Evolutionary conservation across 2,329 filamentous ascomycete genomes (phyloP), one percentile per base, ranked within the genome.

Genomic region (Alternaria triticina): DNA sequence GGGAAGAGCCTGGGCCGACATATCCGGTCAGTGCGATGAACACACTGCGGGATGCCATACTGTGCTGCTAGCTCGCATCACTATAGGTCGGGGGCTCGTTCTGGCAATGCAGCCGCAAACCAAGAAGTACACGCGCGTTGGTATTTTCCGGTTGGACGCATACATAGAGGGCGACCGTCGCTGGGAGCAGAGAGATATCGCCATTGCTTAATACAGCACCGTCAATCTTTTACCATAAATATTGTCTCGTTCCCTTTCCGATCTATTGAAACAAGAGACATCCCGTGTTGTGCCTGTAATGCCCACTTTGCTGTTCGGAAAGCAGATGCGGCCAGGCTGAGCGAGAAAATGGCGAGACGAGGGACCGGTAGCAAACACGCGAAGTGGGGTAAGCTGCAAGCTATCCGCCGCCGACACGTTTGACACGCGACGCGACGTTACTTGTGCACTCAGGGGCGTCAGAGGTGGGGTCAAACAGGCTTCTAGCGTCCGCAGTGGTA

Each of bases 351-450:
- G 28, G n/a, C 49, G 20, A 25, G 33, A 22, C 13, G 17, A 33
- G 3, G 6, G 23, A 33, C 27, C 17, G 23, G 30, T 12, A 15
- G 40, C 54, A 46, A 52, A 23, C 47, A 12, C 52, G 44, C 45
- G 6, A 62, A 62, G 59, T 54, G 55, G 59, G 55, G 55, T 52
- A 57, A 13, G 45, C 46, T 12, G 28, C 28, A 22, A 23, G 47
- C 49, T 17, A 49, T 20, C 49, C 15, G n/a, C 30, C 17, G 56
- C 56, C 1, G 50, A 30, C 20, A 11, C 33, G 13, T 44, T 11
- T 52, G 11, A 28, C 47, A 59, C 54, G 54, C 27, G 22, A 59
- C 23, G 46, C 36, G 28, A n/a, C 6, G 0, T 30, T 40, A 45
- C 8, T 45, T 40, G 49, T 52, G 49, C 49, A 40, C 9, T 25